These are phyloP conservation scores for Lentinula lateritia DNA, from an alignment of 768 basidiomycete genomes.

Conservation along the genomic window DNA sequence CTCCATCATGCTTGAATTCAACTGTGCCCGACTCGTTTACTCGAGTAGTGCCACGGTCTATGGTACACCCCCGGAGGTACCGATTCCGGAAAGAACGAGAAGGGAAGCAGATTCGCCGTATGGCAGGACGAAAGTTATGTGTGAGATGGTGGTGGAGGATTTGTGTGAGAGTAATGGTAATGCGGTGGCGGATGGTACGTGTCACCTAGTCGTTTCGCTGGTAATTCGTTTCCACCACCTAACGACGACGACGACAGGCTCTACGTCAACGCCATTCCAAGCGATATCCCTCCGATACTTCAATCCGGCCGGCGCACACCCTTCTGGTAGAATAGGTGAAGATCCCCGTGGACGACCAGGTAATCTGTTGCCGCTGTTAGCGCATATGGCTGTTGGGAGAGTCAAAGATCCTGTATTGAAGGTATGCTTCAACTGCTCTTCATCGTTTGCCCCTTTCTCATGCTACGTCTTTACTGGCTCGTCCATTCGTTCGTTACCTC, in stretches of 20 bases:
- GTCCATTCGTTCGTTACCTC: slow-evolving; percentile 20
- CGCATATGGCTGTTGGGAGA: slow-evolving; percentile 92
- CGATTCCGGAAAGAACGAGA: slow-evolving; percentile 89
- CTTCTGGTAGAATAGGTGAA: slow-evolving; percentile 92
- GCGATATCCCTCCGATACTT: slow-evolving; percentile 92
- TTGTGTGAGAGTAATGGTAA: slow-evolving; percentile 38
- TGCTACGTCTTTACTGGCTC: neutral
- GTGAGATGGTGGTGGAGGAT: slow-evolving; percentile 85
- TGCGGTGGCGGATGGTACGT: too few species aligned
- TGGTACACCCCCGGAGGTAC: slow-evolving; percentile 86
- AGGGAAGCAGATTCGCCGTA: slow-evolving; percentile 89
- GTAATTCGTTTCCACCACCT: too few species aligned
- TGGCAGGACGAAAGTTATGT: slow-evolving; percentile 95
- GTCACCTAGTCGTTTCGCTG: too few species aligned
- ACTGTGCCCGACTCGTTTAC: slow-evolving; percentile 86
- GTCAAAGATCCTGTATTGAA: slow-evolving; percentile 54
- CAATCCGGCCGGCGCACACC: slow-evolving; percentile 99
- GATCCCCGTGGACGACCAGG: slow-evolving; percentile 94
- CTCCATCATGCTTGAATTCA: slow-evolving; percentile 81
- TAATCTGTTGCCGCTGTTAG: slow-evolving; percentile 88
- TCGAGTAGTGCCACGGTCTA: slow-evolving; percentile 99
- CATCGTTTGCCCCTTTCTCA: neutral
- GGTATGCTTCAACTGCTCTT: neutral
- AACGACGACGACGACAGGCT: slow-evolving; percentile 26
- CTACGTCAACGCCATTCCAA: slow-evolving; percentile 66